Evolutionary conservation across 306 rosid species (phyloP).

Genomic region (Vigna reflexopilosa): DNA sequence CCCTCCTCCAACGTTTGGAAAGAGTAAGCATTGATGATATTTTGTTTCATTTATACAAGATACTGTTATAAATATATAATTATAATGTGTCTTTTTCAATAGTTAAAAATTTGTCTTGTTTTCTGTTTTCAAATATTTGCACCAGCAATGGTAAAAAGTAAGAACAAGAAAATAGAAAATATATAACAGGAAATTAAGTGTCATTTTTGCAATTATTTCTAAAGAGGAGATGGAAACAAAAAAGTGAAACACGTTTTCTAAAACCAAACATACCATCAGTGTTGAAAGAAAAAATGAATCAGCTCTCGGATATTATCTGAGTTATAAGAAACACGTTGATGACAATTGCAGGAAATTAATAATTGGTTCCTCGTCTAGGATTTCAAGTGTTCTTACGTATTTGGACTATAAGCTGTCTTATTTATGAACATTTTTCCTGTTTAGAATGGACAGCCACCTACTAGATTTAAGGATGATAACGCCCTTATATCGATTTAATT

Average conservation of each 20-base stretch:
- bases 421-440: neutral
- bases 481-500: slow-evolving; percentile 21
- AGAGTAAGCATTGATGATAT: slow-evolving; percentile 60
- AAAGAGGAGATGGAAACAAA: neutral
- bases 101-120: no score
- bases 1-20: slow-evolving; percentile 96
- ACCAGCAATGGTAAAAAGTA: no score
- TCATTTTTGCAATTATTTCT: no score
- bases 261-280: neutral
- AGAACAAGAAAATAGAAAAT: no score
- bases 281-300: neutral
- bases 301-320: neutral
- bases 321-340: no score
- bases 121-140: no score
- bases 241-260: neutral
- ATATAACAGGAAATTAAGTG: no score
- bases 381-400: neutral
- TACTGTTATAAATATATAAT: neutral
- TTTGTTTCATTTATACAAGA: slow-evolving; percentile 4
- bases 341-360: neutral
- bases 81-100: neutral
- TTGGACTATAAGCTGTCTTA: neutral
- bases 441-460: neutral
- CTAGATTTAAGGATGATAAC: slow-evolving; percentile 11
- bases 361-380: neutral